phyloP scores from a whole-genome alignment of 1,139 yeast species.

The Geotrichum carabidarum region DNA sequence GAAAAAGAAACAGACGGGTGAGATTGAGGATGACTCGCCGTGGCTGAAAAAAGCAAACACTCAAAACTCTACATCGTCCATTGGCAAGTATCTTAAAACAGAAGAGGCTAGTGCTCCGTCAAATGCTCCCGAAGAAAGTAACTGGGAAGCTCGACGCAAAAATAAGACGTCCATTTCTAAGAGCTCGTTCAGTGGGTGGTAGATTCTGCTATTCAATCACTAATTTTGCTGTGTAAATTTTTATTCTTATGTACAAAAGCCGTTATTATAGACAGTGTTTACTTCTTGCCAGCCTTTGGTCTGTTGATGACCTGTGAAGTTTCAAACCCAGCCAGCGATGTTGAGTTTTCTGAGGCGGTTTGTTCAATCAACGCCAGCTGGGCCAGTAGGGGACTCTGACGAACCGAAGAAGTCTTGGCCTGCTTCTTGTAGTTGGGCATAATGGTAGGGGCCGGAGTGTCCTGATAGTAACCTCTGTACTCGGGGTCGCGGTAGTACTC shows the following conservation, averaged over 20 bases:
- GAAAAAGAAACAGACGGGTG: not conserved
- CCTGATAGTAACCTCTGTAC: slow-evolving; percentile 68
- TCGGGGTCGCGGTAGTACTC: slow-evolving; percentile 67
- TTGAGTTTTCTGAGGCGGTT: slow-evolving; percentile 8
- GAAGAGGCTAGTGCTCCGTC: not conserved
- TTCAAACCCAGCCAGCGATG: slow-evolving; percentile 23
- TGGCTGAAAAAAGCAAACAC: slow-evolving; percentile 24
- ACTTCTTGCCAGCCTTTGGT: slow-evolving; percentile 13
- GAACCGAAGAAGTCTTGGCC: slow-evolving; percentile 19
- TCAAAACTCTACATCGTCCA: slow-evolving; percentile 3
- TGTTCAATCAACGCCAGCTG: slow-evolving; percentile 28
- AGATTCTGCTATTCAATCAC: slow-evolving; percentile 1
- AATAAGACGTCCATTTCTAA: slow-evolving; percentile 24
- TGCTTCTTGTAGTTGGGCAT: slow-evolving; percentile 30
- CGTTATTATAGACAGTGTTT: not conserved
- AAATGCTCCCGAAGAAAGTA: slow-evolving; percentile 13
- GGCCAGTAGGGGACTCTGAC: slow-evolving; percentile 31
- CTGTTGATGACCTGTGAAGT: slow-evolving; percentile 12
- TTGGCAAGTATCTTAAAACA: slow-evolving; percentile 17
- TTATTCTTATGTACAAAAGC: slow-evolving; percentile 13
- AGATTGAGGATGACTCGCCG: slow-evolving; percentile 27
- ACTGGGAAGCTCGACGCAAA: slow-evolving; percentile 17
- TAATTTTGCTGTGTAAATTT: not conserved
- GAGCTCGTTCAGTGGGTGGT: slow-evolving; percentile 31
- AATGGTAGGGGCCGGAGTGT: slow-evolving; percentile 34